Conservation (phyloP, 2,329 filamentous ascomycete genomes). For the Paraconiothyrium sp. region DNA sequence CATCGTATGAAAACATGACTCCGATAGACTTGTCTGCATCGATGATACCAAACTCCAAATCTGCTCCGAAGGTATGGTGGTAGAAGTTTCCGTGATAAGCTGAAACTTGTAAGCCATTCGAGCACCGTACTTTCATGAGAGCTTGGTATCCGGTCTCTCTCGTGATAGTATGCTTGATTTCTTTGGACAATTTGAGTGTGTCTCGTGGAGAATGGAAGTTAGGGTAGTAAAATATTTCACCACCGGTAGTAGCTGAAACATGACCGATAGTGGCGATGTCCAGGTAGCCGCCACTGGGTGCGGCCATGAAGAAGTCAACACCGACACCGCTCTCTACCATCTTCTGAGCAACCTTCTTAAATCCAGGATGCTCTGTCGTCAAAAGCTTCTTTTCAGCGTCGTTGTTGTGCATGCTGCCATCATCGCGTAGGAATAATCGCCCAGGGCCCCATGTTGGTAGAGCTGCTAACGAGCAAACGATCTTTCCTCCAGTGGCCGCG, state of each 20-base stretch:
- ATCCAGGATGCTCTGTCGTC: conserved; percentile 86
- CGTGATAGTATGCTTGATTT: conserved; percentile 85
- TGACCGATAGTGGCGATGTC: conserved; percentile 94
- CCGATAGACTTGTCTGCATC: conserved; percentile 94
- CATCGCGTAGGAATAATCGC: conserved; percentile 83
- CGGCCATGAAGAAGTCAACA: conserved; percentile 92
- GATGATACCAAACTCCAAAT: conserved; percentile 90
- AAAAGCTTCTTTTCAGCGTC: conserved; percentile 94
- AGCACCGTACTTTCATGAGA: conserved; percentile 97
- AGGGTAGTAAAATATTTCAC: conserved; percentile 95
- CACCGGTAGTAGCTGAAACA: conserved; percentile 86
- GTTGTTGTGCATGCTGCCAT: conserved; percentile 79
- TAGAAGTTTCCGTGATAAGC: conserved; percentile 97
- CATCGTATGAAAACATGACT: conserved; percentile 93
- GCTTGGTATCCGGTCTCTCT: conserved; percentile 95
- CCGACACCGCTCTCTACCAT: conserved; percentile 89
- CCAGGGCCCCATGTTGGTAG: conserved; percentile 93
- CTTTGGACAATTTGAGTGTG: conserved; percentile 80
- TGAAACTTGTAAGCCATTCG: conserved; percentile 91
- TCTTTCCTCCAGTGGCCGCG: conserved; percentile 87
- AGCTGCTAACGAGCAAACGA: conserved; percentile 86
- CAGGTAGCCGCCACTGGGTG: conserved; percentile 88
- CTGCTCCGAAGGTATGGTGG: conserved; percentile 93
- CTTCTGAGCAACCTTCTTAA: conserved; percentile 85
- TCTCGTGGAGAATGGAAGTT: conserved; percentile 93